These are phyloP conservation scores for Penicillium macrosclerotiorum DNA, from an alignment of 495 filamentous ascomycete genomes.

Conservation along the genomic window DNA sequence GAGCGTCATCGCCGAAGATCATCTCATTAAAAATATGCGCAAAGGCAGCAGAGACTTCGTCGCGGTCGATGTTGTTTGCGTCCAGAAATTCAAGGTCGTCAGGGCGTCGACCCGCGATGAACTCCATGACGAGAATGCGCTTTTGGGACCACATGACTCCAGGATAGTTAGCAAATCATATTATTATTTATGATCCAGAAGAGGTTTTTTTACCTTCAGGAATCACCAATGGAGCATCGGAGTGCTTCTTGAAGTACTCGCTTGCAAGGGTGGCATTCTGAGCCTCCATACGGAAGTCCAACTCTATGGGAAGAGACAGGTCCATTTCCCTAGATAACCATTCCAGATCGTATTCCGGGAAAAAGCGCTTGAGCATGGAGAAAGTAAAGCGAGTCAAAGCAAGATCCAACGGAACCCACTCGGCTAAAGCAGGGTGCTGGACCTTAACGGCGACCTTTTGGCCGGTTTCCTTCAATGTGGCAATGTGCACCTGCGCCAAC, in stretches of 20 bases:
- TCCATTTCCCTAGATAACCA: slow-evolving; percentile 97
- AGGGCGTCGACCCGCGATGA: slow-evolving; percentile 78
- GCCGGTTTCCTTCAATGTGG: slow-evolving; percentile 78
- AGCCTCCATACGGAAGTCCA: slow-evolving; percentile 86
- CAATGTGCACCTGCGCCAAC: slow-evolving; percentile 90
- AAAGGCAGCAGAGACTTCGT: slow-evolving; percentile 92
- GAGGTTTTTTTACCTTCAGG: slow-evolving; percentile 55
- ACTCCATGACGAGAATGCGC: slow-evolving; percentile 95
- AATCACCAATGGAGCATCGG: slow-evolving; percentile 75
- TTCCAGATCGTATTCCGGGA: slow-evolving; percentile 94
- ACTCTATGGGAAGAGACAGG: slow-evolving; percentile 80
- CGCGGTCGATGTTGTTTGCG: slow-evolving; percentile 80
- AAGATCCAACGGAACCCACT: slow-evolving; percentile 91
- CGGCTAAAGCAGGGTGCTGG: slow-evolving; percentile 85
- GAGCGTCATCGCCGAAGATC: slow-evolving; percentile 91
- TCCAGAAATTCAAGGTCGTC: slow-evolving; percentile 90
- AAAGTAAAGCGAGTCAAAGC: slow-evolving; percentile 87
- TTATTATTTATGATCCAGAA: neutral
- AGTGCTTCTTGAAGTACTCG: slow-evolving; percentile 71
- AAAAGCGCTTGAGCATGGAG: slow-evolving; percentile 82
- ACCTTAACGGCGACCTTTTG: slow-evolving; percentile 97
- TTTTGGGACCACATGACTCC: slow-evolving; percentile 82
- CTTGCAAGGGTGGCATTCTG: slow-evolving; percentile 77
- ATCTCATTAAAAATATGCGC: slow-evolving; percentile 98
- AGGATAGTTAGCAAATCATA: slow-evolving; percentile 18